Evolutionary conservation across 306 rosid species (phyloP).

Genomic region (Biancaea sappan): DNA sequence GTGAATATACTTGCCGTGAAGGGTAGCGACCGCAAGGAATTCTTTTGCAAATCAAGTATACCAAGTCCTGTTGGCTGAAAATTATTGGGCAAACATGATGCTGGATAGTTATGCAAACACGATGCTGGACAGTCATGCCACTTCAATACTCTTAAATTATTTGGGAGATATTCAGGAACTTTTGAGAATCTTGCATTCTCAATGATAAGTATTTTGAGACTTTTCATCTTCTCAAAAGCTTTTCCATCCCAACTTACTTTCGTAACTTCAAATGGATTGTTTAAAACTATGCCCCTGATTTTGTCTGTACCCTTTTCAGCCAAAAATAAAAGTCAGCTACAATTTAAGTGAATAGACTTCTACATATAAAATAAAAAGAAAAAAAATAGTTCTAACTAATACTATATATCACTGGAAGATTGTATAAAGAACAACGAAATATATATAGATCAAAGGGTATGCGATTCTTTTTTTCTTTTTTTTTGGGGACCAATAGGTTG

Average conservation of each 20-base stretch:
- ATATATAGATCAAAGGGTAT: no score
- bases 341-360: no score
- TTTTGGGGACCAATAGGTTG: no score
- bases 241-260: neutral
- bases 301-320: neutral
- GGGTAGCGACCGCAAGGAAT: neutral
- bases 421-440: no score
- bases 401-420: no score
- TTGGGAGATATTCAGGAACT: neutral
- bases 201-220: constrained; percentile 1
- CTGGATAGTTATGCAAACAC: no score
- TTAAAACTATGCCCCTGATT: neutral
- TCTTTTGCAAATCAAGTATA: neutral
- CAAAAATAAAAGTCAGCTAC: no score
- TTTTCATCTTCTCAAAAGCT: neutral
- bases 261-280: neutral
- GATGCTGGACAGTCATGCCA: no score
- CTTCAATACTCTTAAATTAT: neutral
- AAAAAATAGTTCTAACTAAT: no score
- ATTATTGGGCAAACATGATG: neutral
- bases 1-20: neutral
- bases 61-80: neutral
- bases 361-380: no score
- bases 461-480: no score
- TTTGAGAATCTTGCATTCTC: neutral